phyloP scores from a whole-genome alignment of 2,329 filamentous ascomycete species.

The Colletotrichum costaricense region DNA sequence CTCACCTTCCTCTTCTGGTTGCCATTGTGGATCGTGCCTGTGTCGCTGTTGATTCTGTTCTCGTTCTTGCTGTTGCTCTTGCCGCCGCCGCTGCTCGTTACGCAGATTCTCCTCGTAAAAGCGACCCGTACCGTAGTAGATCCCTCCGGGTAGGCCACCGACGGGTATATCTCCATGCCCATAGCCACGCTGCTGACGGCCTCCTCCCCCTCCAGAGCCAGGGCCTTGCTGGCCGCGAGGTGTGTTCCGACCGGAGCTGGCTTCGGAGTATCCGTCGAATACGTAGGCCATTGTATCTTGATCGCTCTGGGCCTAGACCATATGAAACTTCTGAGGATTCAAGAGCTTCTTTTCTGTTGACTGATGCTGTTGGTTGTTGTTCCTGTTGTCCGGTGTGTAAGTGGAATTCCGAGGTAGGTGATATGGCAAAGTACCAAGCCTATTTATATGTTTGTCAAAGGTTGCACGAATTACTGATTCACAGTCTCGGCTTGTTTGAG shows the following conservation, averaged over 20 bases:
- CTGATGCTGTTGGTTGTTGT: neutral
- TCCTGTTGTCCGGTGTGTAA: neutral
- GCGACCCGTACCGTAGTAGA: slow-evolving; percentile 10
- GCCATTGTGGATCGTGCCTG: neutral
- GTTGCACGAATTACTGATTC: neutral
- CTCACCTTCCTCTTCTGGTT: neutral
- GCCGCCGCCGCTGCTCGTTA: neutral
- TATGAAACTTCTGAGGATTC: too few relatives aligned
- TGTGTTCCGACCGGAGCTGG: neutral
- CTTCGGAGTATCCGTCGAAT: slow-evolving; percentile 31
- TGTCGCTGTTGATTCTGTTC: neutral
- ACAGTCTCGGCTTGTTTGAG: neutral
- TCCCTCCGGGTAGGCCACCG: neutral
- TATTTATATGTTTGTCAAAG: neutral
- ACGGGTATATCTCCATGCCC: neutral
- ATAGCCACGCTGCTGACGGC: neutral
- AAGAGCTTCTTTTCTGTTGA: neutral
- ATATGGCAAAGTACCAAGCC: neutral
- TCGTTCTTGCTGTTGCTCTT: too few relatives aligned
- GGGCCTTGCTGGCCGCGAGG: neutral
- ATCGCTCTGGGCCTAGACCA: too few relatives aligned
- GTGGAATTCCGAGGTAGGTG: neutral
- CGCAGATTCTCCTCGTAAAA: slow-evolving; percentile 12
- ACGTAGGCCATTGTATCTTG: slow-evolving; percentile 13
- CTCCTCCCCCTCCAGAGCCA: neutral